Percentiles rank a stretch among this genome's conserved stretches.
Evolutionary conservation across 129 eudicot genomes (phyloP).

Genomic region (Tagetes erecta): DNA sequence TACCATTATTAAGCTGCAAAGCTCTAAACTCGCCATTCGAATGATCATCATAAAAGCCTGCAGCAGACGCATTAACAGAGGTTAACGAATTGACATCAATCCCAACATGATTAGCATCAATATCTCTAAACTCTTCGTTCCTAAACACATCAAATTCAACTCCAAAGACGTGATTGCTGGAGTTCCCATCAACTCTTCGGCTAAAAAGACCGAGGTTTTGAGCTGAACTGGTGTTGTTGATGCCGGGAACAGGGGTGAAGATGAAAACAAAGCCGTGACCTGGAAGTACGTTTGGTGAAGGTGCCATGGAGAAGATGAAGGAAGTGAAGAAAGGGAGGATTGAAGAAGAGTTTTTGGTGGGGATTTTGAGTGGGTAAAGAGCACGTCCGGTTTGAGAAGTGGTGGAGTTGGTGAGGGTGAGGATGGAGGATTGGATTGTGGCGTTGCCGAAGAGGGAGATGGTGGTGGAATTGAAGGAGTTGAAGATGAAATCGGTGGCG

Average conservation of each 20-base stretch:
- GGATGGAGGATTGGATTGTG: slow-evolving; percentile 52
- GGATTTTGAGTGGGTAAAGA: slow-evolving; percentile 51
- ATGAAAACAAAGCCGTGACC: slow-evolving; percentile 77
- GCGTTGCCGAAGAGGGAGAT: slow-evolving; percentile 68
- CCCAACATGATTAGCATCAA: slow-evolving; percentile 64
- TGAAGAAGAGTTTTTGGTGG: slow-evolving; percentile 40
- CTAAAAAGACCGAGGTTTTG: slow-evolving; percentile 70
- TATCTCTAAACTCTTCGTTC: slow-evolving; percentile 64
- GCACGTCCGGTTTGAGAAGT: slow-evolving; percentile 58
- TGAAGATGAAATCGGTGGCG: slow-evolving; percentile 58
- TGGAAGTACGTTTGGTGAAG: slow-evolving; percentile 29
- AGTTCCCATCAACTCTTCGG: slow-evolving; percentile 40
- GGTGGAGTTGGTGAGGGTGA: slow-evolving; percentile 49
- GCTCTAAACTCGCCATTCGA: slow-evolving; percentile 29
- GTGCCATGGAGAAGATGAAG: slow-evolving; percentile 77
- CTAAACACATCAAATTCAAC: slow-evolving; percentile 70
- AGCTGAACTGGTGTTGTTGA: slow-evolving; percentile 41
- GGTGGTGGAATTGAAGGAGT: slow-evolving; percentile 52
- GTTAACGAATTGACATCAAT: slow-evolving; percentile 68
- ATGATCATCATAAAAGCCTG: slow-evolving; percentile 54
- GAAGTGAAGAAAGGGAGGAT: slow-evolving; percentile 67
- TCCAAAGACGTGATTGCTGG: slow-evolving; percentile 58
- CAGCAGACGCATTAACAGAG: slow-evolving; percentile 39
- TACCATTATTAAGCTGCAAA: slow-evolving; percentile 53
- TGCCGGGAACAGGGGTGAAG: slow-evolving; percentile 57